phyloP scores from a whole-genome alignment of 2,329 filamentous ascomycete genomes.

The Waltergamsia citrina region DNA sequence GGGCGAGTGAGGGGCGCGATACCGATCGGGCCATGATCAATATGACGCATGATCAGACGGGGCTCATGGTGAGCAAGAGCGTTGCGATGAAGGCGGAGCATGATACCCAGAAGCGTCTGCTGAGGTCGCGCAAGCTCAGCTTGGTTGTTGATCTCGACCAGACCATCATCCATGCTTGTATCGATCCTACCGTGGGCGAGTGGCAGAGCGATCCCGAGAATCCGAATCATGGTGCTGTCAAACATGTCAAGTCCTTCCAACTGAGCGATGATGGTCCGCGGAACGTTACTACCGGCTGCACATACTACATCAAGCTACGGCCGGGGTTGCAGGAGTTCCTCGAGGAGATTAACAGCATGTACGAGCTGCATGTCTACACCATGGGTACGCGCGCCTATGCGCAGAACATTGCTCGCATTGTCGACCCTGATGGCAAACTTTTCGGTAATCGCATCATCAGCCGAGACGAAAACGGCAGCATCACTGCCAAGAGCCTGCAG shows the following conservation, averaged over 20 bases:
- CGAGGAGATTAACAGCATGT: slow-evolving; percentile 65
- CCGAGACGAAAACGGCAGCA: slow-evolving; percentile 90
- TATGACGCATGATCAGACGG: slow-evolving; percentile 87
- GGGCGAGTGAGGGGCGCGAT: slow-evolving; percentile 71
- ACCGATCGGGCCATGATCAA: slow-evolving; percentile 84
- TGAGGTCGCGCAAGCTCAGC: slow-evolving; percentile 75
- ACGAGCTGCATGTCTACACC: slow-evolving; percentile 96
- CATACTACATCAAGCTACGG: slow-evolving; percentile 97
- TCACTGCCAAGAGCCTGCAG: slow-evolving; percentile 82
- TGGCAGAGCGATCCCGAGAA: slow-evolving; percentile 87
- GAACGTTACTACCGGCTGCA: slow-evolving; percentile 62
- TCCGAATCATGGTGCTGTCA: slow-evolving; percentile 84
- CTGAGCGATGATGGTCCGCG: slow-evolving; percentile 75
- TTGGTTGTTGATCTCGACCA: slow-evolving; percentile 96
- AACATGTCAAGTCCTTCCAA: slow-evolving; percentile 82
- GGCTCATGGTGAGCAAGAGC: slow-evolving; percentile 72
- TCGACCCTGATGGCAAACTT: slow-evolving; percentile 80
- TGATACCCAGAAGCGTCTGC: slow-evolving; percentile 73
- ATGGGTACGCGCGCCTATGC: slow-evolving; percentile 99
- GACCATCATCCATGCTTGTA: slow-evolving; percentile 96
- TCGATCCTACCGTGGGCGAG: slow-evolving; percentile 91
- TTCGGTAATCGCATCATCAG: slow-evolving; percentile 95
- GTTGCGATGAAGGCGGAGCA: slow-evolving; percentile 78
- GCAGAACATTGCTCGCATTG: slow-evolving; percentile 79
- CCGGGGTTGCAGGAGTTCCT: slow-evolving; percentile 79